Conservation (phyloP, 805 yeast species). For the Komagataella mondaviorum region DNA sequence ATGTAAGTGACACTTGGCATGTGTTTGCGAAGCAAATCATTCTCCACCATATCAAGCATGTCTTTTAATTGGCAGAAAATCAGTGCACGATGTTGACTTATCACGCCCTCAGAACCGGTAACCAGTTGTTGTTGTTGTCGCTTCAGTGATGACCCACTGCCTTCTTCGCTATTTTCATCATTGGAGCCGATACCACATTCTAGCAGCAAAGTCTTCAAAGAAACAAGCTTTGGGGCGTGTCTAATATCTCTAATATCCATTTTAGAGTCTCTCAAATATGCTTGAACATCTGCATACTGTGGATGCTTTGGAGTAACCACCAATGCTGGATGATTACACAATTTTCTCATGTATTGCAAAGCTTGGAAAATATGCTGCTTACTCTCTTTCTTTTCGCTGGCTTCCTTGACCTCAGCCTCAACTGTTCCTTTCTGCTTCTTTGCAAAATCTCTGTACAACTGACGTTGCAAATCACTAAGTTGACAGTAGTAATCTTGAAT, state of each 20-base stretch:
- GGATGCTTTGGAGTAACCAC: constrained; percentile 80
- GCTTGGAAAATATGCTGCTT: constrained; percentile 96
- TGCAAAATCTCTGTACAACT: constrained; percentile 80
- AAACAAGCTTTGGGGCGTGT: constrained; percentile 83
- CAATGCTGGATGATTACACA: constrained; percentile 93
- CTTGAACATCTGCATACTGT: constrained; percentile 53
- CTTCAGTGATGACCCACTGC: constrained; percentile 11
- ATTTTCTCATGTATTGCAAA: constrained; percentile 89
- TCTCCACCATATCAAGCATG: constrained; percentile 94
- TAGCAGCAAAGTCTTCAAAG: constrained; percentile 62
- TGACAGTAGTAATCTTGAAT: constrained; percentile 98
- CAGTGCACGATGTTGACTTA: constrained; percentile 90
- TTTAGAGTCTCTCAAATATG: constrained; percentile 43
- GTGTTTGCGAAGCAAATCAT: constrained; percentile 65
- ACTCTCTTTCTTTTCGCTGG: constrained; percentile 20
- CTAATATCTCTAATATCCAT: constrained; percentile 55
- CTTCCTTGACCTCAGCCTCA: constrained; percentile 42
- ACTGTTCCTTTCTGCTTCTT: constrained; percentile 69
- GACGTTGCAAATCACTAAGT: constrained; percentile 78
- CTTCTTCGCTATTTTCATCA: constrained; percentile 15
- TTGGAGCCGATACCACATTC: constrained; percentile 85
- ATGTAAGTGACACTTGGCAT: constrained; percentile 89
- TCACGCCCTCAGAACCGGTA: constrained; percentile 32
- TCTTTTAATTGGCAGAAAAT: constrained; percentile 95
- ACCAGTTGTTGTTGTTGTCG: constrained; percentile 19